These are phyloP conservation scores for Crithidia bombi DNA, from an alignment of 208 protist genomes.

Conservation along the genomic window DNA sequence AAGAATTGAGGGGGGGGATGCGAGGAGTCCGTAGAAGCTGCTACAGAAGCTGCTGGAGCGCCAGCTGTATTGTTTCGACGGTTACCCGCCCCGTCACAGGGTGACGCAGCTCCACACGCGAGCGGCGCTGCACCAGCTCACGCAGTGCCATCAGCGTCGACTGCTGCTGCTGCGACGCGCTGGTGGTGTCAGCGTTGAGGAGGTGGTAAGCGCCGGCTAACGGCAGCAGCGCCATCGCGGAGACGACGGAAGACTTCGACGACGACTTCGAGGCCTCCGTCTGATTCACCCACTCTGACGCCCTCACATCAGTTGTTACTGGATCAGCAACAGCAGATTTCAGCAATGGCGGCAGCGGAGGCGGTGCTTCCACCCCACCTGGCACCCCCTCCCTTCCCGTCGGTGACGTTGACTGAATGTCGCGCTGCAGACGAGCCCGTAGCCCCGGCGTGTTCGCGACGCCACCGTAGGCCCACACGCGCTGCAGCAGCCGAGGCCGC, in stretches of 20 bases:
- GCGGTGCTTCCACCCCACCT: conserved; percentile 5
- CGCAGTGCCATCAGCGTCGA: conserved; percentile 17
- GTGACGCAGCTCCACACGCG: conserved; percentile 16
- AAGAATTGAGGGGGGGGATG: too few relatives aligned
- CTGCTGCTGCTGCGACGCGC: not conserved
- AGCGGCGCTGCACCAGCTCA: conserved; percentile 20
- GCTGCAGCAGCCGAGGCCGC: conserved; percentile 37
- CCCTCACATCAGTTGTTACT: not conserved
- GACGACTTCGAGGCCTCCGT: too few relatives aligned
- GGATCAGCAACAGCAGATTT: not conserved
- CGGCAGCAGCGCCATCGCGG: not conserved
- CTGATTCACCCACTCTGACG: too few relatives aligned
- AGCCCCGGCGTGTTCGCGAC: conserved; percentile 45
- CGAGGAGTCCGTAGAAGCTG: too few relatives aligned
- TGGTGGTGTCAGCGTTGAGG: conserved; percentile 13
- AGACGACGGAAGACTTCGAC: not conserved
- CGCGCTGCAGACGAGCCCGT: conserved; percentile 40
- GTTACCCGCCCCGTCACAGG: conserved; percentile 15
- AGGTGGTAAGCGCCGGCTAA: conserved; percentile 47
- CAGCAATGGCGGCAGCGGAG: conserved; percentile 15
- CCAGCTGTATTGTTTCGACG: conserved; percentile 38
- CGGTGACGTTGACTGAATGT: conserved; percentile 35
- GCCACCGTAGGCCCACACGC: conserved; percentile 67
- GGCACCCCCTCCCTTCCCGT: not conserved
- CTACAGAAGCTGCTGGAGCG: conserved; percentile 24